Conservation (phyloP, 495 filamentous ascomycete genomes). For the Glutinoglossum americanum region DNA sequence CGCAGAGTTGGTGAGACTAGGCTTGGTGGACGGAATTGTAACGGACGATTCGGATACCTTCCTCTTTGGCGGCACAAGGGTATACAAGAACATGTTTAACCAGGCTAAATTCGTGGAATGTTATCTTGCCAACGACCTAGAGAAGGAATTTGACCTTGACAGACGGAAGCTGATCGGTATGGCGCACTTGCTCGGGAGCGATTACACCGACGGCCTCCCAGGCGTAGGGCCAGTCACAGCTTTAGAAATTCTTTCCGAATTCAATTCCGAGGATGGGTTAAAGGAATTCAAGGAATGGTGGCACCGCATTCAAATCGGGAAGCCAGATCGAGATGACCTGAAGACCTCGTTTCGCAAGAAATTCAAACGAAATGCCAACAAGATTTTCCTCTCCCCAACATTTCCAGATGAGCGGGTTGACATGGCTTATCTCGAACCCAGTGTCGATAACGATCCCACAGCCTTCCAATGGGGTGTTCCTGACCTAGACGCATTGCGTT, state of each 20-base stretch:
- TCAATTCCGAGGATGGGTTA: constrained; percentile 29
- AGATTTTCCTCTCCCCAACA: constrained; percentile 57
- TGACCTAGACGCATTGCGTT: constrained; percentile 66
- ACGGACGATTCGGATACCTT: constrained; percentile 97
- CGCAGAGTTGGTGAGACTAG: constrained; percentile 65
- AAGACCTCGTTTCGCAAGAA: constrained; percentile 50
- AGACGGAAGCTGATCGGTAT: constrained; percentile 65
- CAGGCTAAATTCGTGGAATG: constrained; percentile 93
- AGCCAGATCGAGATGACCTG: constrained; percentile 26
- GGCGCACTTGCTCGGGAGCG: constrained; percentile 74
- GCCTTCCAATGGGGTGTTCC: constrained; percentile 88
- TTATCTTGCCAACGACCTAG: constrained; percentile 70
- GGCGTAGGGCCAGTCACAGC: constrained; percentile 87
- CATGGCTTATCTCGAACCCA: constrained; percentile 64
- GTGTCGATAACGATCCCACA: constrained; percentile 58
- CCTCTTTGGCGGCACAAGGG: constrained; percentile 81
- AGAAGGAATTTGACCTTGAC: constrained; percentile 70
- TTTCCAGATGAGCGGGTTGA: constrained; percentile 62
- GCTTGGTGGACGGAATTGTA: constrained; percentile 91
- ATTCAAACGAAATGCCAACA: constrained; percentile 51
- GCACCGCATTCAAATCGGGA: constrained; percentile 43
- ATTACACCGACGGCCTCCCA: constrained; percentile 84
- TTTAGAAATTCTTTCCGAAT: constrained; percentile 82
- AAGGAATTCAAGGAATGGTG: constrained; percentile 72
- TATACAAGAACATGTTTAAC: constrained; percentile 99